Evolutionary conservation across 805 yeast genomes (phyloP).

Genomic region (Hanseniaspora guilliermondii): DNA sequence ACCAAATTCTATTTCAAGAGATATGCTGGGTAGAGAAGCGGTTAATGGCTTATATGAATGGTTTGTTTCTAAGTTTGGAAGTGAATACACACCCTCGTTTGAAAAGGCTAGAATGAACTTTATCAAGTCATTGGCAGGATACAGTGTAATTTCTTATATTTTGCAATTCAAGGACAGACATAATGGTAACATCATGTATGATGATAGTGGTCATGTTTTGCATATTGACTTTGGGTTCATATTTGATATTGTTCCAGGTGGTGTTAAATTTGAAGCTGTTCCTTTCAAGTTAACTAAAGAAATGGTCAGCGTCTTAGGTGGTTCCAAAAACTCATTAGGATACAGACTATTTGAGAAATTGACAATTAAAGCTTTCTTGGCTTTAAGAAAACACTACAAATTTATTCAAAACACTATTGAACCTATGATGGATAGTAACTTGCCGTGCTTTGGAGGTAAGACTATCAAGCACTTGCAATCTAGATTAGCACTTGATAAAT

Average conservation of each 20-base stretch:
- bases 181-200: slow-evolving; percentile 95
- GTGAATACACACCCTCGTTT: slow-evolving; percentile 79
- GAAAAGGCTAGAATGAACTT: slow-evolving; percentile 87
- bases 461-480: slow-evolving; percentile 66
- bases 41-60: slow-evolving; percentile 93
- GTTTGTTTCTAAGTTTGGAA: slow-evolving; percentile 83
- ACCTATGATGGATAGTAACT: slow-evolving; percentile 90
- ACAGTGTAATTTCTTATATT: slow-evolving; percentile 79
- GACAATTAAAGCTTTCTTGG: slow-evolving; percentile 82
- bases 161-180: slow-evolving; percentile 95
- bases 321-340: slow-evolving; percentile 69
- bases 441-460: slow-evolving; percentile 80
- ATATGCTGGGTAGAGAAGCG: slow-evolving; percentile 97
- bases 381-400: slow-evolving; percentile 79
- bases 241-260: slow-evolving; percentile 98
- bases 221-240: slow-evolving; percentile 98
- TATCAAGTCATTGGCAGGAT: slow-evolving; percentile 87
- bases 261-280: slow-evolving; percentile 94
- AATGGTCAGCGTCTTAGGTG: slow-evolving; percentile 96
- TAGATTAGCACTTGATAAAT: slow-evolving; percentile 70
- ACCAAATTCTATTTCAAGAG: slow-evolving; percentile 90
- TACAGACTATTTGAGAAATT: slow-evolving; percentile 89
- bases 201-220: slow-evolving; percentile 82
- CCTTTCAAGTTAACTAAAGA: slow-evolving; percentile 94
- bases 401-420: slow-evolving; percentile 69